Evolutionary conservation across 345 rosid genomes (phyloP), one percentile per base, ranked within the genome.

Genomic region (Carallia brachiata): DNA sequence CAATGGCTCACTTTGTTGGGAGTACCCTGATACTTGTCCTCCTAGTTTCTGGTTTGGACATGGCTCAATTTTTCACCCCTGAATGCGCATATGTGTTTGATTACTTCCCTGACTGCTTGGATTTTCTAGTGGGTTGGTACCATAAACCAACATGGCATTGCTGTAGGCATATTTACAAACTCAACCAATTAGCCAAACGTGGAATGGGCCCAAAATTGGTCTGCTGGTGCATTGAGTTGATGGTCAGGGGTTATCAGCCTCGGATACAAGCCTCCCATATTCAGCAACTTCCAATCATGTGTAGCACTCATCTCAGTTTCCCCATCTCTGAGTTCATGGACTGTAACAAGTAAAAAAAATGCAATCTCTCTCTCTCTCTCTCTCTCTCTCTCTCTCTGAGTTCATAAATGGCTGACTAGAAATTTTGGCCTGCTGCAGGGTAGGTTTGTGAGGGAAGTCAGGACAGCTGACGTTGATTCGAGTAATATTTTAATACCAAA

Each of bases 271-370:
- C 23, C 31, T n/a, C 59, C 28, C 61, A 3, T 12, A 62, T 70
- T 3, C 9, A 13, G 27, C 5, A 70, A 18, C 67, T 70, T 37
- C 73, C 60, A 6, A 5, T 17, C 50, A 1, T n/a, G 67, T 70
- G 67, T 32, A 15, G 6, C 18, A 81, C 81, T 28, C 27, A 69
- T 56, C 81, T 84, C 32, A 81, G 83, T 65, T 81, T 84, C 62
- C 87, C 85, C 36, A 67, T 84, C 47, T 81, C 85, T 13, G 73
- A 71, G 63, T 39, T 34, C 64, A 79, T 79, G 83, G 72, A 81
- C 67, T 84, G 87, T 69, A 54, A 82, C 67, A 70, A 34, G 82
- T 80, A 70, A 73, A 23, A 23, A 23, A 31, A 23, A 16, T 7
- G 2, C 30, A 39, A 12, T 23, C 10, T 16, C 19, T 5, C 50